Evolutionary conservation across 768 basidiomycete genomes (phyloP).

Genomic region (Cystofilobasidium capitatum): DNA sequence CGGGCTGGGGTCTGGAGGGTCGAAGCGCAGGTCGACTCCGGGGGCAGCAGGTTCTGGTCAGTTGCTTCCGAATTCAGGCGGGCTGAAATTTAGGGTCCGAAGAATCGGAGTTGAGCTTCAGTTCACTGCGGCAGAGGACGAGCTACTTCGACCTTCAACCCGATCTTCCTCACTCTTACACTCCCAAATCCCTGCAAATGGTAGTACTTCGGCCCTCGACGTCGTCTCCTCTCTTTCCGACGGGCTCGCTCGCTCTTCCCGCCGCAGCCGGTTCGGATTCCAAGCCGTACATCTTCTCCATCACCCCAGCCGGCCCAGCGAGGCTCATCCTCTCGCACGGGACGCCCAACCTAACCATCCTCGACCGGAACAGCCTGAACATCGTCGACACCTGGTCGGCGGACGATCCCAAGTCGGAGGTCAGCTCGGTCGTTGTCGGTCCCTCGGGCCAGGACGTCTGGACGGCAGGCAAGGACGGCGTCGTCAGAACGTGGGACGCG

Average conservation of each 20-base stretch:
- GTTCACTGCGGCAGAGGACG: no score
- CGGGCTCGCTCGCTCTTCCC: neutral
- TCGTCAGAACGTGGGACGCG: constrained; percentile 18
- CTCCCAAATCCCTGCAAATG: neutral
- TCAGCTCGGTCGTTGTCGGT: constrained; percentile 6
- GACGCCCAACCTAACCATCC: constrained; percentile 15
- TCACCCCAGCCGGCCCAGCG: neutral
- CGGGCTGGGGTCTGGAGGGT: neutral
- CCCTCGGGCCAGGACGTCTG: constrained; percentile 8
- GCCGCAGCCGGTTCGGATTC: neutral
- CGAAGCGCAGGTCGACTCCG: no score
- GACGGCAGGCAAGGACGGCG: constrained; percentile 22
- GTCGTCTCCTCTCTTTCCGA: neutral
- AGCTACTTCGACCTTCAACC: no score
- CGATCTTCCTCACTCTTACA: neutral
- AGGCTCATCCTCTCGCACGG: constrained; percentile 23
- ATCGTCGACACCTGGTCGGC: constrained; percentile 16
- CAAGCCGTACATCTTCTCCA: constrained; percentile 22
- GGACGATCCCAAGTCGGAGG: constrained; percentile 2
- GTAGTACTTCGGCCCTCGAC: neutral
- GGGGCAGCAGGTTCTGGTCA: no score
- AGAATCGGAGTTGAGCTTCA: no score
- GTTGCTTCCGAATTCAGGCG: no score
- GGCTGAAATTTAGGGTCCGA: no score
- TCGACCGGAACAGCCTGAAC: constrained; percentile 6